phyloP scores from a whole-genome alignment of 1,139 yeast species.

The Debaryomyces sp. region DNA sequence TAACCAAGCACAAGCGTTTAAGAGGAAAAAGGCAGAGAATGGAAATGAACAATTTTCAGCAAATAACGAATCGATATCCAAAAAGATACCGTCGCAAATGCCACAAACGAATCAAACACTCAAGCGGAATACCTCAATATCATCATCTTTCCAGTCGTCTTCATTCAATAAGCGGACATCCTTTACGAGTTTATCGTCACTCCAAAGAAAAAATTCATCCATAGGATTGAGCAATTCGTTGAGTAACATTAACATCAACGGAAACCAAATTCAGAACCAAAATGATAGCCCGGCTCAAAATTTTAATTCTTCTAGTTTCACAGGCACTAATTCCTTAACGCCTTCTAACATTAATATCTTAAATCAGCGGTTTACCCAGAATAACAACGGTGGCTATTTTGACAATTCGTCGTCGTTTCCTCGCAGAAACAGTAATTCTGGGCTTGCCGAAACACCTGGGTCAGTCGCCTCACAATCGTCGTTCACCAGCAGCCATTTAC shows the following conservation, averaged over 20 bases:
- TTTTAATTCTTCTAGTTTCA: constrained; percentile 4
- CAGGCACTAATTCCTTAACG: constrained; percentile 23
- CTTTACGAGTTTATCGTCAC: constrained; percentile 16
- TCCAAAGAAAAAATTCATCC: constrained; percentile 19
- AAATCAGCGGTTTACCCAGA: constrained; percentile 26
- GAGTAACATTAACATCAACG: constrained; percentile 30
- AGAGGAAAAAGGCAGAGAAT: constrained; percentile 46
- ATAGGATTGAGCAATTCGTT: constrained; percentile 20
- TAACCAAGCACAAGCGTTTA: constrained; percentile 33
- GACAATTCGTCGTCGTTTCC: constrained; percentile 22
- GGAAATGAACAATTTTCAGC: constrained; percentile 9
- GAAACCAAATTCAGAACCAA: constrained; percentile 13
- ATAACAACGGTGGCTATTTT: constrained; percentile 29
- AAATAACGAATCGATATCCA: constrained; percentile 15
- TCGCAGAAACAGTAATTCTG: constrained; percentile 17
- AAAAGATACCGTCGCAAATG: constrained; percentile 15
- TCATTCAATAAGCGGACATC: constrained; percentile 25
- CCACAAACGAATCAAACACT: constrained; percentile 11
- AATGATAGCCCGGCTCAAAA: neutral
- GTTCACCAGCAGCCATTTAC: constrained; percentile 12
- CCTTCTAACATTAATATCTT: constrained; percentile 30
- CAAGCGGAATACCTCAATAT: constrained; percentile 22
- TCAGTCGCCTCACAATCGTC: constrained; percentile 25
- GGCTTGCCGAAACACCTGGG: constrained; percentile 26
- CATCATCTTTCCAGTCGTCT: constrained; percentile 23